Base-by-base conservation (phyloP, 2,329 filamentous ascomycete species). In the Talaromyces verruculosus region DNA sequence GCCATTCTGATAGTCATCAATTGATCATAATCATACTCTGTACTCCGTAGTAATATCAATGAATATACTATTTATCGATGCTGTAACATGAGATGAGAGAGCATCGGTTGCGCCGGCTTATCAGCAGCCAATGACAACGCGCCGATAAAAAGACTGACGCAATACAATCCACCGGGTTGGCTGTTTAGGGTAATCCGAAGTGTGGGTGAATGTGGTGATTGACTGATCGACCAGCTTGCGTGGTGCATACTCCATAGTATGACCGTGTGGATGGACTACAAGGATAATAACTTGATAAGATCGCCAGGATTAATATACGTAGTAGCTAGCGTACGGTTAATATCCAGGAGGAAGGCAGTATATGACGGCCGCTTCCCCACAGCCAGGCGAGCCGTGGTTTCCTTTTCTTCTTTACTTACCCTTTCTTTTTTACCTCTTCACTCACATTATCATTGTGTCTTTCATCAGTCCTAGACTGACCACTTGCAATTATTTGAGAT, bases 131-230 rank as follows among this genome's bases (percentile, higher is more conserved):
- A 63, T 55, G 8, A 43, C 10, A 1, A 5, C 6, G 15, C 7
- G 53, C 53, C 15, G 37, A 60, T 45, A 25, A 13, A n/a, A 41
- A 5, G 17, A 15, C 60, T 62, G 60, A 62, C 60, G 60, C 60
- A 72, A 51, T 67, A 25, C 10, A 73, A n/a, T 7, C 51, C 39
- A 45, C 39, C 39, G 49, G 62, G 22, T 47, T 47, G 39, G 28
- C 62, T 64, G 39, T 19, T 58, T 58, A 30, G n/a, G 55, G 62
- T 37, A 64, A 64, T 28, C 62, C 62, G 62, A 25, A 5, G 35
- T 28, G n/a, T 41, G 33, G 30, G 47, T 30, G 7, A n/a, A n/a
- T 17, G 35, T 17, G n/a, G n/a, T 11, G 53, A 35, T n/a, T 25
- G 25, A 25, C 25, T 25, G 25, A 25, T 25, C 17, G 39, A 45